Evolutionary conservation across 2,329 filamentous ascomycete genomes (phyloP), one percentile per base, ranked within the genome.

Genomic region (Exophiala lecanii-corni): DNA sequence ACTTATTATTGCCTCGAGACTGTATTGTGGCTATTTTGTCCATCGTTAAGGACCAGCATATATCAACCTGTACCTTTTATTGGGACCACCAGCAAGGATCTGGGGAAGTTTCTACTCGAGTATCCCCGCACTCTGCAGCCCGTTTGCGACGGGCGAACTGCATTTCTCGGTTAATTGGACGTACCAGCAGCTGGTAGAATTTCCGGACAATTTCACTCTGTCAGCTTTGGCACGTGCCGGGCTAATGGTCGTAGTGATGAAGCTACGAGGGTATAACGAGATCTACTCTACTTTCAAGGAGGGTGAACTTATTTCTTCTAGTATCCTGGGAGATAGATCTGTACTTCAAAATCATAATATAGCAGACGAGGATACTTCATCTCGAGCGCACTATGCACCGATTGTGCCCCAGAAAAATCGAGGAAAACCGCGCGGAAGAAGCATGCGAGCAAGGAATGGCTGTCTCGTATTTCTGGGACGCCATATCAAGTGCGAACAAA

Each of bases 401-500:
- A 28, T n/a, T 7, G 25, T 28, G 25, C 9, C 25, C 7, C 25
- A 28, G 25, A 28, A 28, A 28, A n/a, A 7, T 7, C 25, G 9
- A n/a, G n/a, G 25, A n/a, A 28, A 28, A 28, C 7, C 9, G 25
- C 7, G 25, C 7, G 7, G 25, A 9, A 7, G n/a, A 28, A n/a
- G 25, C 7, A 7, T 28, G 9, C 25, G 25, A n/a, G n/a, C 25
- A 28, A 7, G 25, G n/a, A 28, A 7, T 7, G 25, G 25, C n/a
- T 28, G 25, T 28, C 25, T 28, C 25, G n/a, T n/a, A 28, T 28
- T 7, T 28, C 25, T 7, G n/a, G n/a, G n/a, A 28, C n/a, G 9
- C 25, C 25, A 28, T 28, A 28, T 28, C 25, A 28, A 28, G 25
- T 28, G 25, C 25, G 25, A 28, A n/a, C n/a, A 28, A 28, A 28